A percentile compares a stretch with the other conserved stretches of the same genome.
Evolutionary conservation across 2,329 filamentous ascomycete species (phyloP).

Genomic region (Mycocentrospora acerina): DNA sequence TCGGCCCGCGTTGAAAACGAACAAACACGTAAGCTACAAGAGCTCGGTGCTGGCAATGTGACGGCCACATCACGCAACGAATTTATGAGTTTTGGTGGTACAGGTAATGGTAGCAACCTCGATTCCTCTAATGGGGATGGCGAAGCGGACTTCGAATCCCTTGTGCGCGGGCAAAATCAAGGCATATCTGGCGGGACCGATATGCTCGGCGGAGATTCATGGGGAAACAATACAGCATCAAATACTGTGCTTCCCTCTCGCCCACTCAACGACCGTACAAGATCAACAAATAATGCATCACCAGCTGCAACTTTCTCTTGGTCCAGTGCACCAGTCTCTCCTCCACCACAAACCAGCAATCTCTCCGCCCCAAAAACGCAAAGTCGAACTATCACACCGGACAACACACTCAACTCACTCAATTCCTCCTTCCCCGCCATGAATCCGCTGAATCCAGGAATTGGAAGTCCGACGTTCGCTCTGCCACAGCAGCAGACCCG

Average conservation of each 20-base stretch:
- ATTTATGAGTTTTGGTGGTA: conserved; percentile 67
- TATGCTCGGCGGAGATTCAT: conserved; percentile 46
- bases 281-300: conserved; percentile 27
- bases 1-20: conserved; percentile 83
- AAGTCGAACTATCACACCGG: conserved; percentile 54
- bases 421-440: conserved; percentile 41
- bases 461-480: conserved; percentile 36
- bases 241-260: conserved; percentile 33
- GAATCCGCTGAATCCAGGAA: conserved; percentile 37
- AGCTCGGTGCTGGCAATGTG: conserved; percentile 66
- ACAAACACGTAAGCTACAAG: conserved; percentile 83
- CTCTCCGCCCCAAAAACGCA: conserved; percentile 26
- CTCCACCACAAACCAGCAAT: conserved; percentile 28
- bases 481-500: conserved; percentile 43
- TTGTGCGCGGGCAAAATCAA: conserved; percentile 76
- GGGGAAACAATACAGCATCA: conserved; percentile 41
- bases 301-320: conserved; percentile 49
- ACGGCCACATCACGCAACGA: conserved; percentile 61
- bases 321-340: conserved; percentile 45
- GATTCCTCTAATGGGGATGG: conserved; percentile 57
- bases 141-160: conserved; percentile 79
- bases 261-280: conserved; percentile 25
- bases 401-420: conserved; percentile 48
- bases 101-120: conserved; percentile 55
- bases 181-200: conserved; percentile 40